A percentile compares a stretch with the other conserved stretches of the same genome.
Conservation (phyloP, 2,329 filamentous ascomycete genomes). For the Colletotrichum sp. region DNA sequence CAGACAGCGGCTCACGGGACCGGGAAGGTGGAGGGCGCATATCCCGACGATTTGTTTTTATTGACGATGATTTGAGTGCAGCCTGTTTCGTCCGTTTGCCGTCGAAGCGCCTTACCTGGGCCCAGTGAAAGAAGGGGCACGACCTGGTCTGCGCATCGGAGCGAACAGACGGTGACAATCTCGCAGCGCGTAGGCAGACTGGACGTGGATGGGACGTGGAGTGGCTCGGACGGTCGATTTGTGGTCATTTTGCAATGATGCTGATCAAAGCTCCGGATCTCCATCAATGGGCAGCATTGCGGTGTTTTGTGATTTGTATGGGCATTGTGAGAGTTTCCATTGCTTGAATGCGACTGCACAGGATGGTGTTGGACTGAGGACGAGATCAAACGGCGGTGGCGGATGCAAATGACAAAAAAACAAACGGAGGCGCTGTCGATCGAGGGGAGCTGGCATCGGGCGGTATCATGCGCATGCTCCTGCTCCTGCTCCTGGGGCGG, state of each 20-base stretch:
- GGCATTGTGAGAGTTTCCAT: not conserved
- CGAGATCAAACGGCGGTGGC: not conserved
- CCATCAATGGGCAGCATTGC: not conserved
- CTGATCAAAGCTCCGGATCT: not conserved
- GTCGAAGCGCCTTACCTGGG: not conserved
- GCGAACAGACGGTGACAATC: slow-evolving; percentile 12
- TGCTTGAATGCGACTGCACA: not conserved
- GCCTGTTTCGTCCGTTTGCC: not conserved
- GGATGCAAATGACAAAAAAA: not conserved
- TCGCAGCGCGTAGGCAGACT: not conserved
- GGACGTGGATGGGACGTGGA: not conserved
- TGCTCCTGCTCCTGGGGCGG: not conserved
- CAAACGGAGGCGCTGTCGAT: not conserved
- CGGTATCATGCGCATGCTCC: not conserved
- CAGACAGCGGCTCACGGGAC: not conserved
- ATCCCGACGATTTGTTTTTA: not conserved
- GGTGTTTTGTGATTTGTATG: not conserved
- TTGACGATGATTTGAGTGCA: not conserved
- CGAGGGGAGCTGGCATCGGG: not conserved
- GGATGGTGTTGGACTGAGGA: not conserved
- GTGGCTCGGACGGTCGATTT: not conserved
- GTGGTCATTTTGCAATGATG: not conserved
- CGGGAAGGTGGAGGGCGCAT: not conserved
- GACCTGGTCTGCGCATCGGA: not conserved
- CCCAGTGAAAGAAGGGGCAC: not conserved